phyloP scores from a whole-genome alignment of 805 yeast genomes.

The Komagataella kurtzmanii region DNA sequence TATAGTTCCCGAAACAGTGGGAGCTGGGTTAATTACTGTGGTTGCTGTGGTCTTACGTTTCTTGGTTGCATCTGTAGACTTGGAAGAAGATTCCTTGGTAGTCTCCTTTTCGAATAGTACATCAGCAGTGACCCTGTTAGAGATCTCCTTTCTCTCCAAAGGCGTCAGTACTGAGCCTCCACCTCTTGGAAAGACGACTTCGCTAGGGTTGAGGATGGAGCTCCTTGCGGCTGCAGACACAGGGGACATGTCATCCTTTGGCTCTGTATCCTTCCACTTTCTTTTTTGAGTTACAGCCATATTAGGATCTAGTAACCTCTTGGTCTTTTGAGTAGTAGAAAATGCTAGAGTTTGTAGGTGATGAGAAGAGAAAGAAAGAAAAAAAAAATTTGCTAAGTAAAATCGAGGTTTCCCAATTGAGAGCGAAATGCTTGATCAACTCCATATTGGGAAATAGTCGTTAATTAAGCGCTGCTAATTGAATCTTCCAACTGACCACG shows the following conservation, averaged over 20 bases:
- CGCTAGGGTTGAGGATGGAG: conserved; percentile 15
- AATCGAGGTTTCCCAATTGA: neutral
- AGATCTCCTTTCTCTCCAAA: conserved; percentile 81
- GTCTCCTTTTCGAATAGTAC: conserved; percentile 44
- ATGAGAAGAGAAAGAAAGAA: conserved; percentile 2
- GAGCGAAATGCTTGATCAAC: neutral
- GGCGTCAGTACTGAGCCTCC: conserved; percentile 82
- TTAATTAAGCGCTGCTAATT: neutral
- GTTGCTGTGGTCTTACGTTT: conserved; percentile 15
- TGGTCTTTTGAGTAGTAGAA: neutral
- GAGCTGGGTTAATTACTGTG: conserved; percentile 6
- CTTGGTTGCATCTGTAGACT: conserved; percentile 21
- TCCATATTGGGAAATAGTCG: neutral
- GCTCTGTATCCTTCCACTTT: conserved; percentile 21
- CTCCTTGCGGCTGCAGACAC: conserved; percentile 5
- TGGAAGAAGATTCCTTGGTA: neutral
- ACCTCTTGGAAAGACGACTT: conserved; percentile 85
- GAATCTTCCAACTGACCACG: conserved; percentile 3
- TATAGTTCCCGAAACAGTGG: conserved; percentile 15
- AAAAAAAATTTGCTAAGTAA: conserved; percentile 1
- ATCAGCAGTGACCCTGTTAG: conserved; percentile 85
- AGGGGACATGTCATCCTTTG: neutral
- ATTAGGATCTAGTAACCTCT: neutral
- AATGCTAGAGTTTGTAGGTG: conserved; percentile 3
- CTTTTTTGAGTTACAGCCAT: conserved; percentile 24